Evolutionary conservation across 2,329 filamentous ascomycete genomes (phyloP).

Genomic region (Aspergillus tamarii): DNA sequence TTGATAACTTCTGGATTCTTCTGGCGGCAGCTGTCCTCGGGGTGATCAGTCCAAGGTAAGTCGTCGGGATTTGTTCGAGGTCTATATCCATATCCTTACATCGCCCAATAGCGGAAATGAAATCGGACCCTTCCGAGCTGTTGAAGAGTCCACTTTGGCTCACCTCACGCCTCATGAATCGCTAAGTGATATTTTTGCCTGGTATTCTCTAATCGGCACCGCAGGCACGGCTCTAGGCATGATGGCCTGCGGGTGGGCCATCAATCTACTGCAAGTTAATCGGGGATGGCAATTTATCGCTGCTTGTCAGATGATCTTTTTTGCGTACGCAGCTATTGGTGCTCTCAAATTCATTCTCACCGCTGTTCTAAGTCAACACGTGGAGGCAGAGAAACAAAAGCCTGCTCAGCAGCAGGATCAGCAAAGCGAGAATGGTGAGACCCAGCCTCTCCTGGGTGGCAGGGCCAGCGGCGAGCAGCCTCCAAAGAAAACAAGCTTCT

Average conservation of each 20-base stretch:
- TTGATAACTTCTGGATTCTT: conserved; percentile 63
- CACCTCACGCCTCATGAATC: conserved; percentile 60
- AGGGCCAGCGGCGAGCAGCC: conserved; percentile 16
- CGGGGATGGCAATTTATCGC: conserved; percentile 49
- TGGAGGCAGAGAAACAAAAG: conserved; percentile 45
- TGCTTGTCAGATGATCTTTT: conserved; percentile 62
- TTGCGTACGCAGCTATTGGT: conserved; percentile 61
- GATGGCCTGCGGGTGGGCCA: conserved; percentile 61
- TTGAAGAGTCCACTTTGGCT: conserved; percentile 67
- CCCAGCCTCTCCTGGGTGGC: conserved; percentile 38
- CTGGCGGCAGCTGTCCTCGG: conserved; percentile 62
- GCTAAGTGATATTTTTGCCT: conserved; percentile 66
- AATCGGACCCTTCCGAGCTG: conserved; percentile 68
- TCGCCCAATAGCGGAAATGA: conserved; percentile 56
- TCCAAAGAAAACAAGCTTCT: conserved; percentile 41
- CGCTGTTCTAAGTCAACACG: conserved; percentile 51
- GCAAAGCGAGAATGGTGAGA: conserved; percentile 32
- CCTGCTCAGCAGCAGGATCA: conserved; percentile 21
- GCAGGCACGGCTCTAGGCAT: conserved; percentile 65
- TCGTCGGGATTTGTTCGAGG: neutral
- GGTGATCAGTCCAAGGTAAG: conserved; percentile 60
- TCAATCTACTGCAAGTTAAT: conserved; percentile 53
- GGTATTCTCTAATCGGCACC: conserved; percentile 61
- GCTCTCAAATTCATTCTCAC: conserved; percentile 59
- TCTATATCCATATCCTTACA: neutral